A percentile compares a stretch with the other conserved stretches of the same genome.
Conservation (phyloP, 371 early-diverging fungal genomes). For the Capillidium heterosporum region DNA sequence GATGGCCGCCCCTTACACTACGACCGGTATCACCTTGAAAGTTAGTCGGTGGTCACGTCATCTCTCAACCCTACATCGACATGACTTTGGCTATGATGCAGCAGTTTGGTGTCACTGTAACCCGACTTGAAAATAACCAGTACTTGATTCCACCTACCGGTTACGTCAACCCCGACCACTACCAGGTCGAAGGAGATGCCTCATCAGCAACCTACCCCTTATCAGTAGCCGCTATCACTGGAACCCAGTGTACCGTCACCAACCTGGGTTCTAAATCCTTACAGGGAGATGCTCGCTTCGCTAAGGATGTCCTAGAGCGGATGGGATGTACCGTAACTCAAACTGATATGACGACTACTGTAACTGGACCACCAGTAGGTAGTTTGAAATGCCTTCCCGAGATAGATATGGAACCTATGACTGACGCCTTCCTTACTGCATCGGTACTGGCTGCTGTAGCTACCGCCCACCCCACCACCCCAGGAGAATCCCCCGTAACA, state of each 20-base stretch:
- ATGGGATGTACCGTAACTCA: conserved; percentile 71
- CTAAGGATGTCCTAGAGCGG: conserved; percentile 71
- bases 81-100: conserved; percentile 97
- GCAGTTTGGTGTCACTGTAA: conserved; percentile 72
- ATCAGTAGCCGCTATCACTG: conserved; percentile 93
- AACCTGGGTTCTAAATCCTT: conserved; percentile 79
- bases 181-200: conserved; percentile 68
- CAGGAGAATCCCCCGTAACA: conserved; percentile 22
- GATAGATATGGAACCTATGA: conserved; percentile 96
- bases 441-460: conserved; percentile 83
- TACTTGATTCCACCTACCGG: conserved; percentile 60
- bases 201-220: conserved; percentile 94
- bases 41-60: conserved; percentile 81
- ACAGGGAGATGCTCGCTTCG: conserved; percentile 86
- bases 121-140: conserved; percentile 50
- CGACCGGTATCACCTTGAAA: conserved; percentile 56
- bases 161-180: conserved; percentile 57
- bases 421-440: conserved; percentile 94
- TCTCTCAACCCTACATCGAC: conserved; percentile 94
- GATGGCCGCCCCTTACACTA: conserved; percentile 87
- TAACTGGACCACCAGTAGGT: conserved; percentile 68
- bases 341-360: conserved; percentile 71
- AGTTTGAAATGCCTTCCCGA: conserved; percentile 46
- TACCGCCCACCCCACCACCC: conserved; percentile 10
- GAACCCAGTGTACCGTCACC: conserved; percentile 66